Evolutionary conservation across 1,284 basidiomycete species (phyloP), one percentile per base, ranked within the genome.

Genomic region (Heterobasidion parviporum): DNA sequence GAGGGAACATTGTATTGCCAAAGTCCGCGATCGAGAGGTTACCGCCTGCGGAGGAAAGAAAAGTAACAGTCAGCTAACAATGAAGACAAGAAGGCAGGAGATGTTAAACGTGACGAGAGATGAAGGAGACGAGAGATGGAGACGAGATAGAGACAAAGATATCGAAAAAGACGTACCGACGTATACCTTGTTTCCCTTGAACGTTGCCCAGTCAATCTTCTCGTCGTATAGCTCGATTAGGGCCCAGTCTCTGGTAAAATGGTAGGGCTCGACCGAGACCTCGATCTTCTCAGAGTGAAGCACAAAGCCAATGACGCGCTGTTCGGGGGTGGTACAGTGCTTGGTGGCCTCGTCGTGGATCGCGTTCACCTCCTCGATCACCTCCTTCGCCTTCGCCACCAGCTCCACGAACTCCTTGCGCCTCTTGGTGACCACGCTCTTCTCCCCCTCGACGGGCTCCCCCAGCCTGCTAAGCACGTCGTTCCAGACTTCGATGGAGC

Each of bases 171-270:
- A 64, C 63, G 55, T 61, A 64, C 67, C 69, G 58, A 69, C 58
- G 55, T 62, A 71, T 20, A 74, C 57, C 60, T 67, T 61, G 59
- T 74, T 76, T 8, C 73, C 73, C 38, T 58, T 55, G 57, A 72
- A 71, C 15, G 54, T 60, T 3, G 20, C 18, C 64, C 57, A 64
- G 45, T 69, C 63, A 32, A 72, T 57, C 59, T 59, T 67, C 8
- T 66, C 60, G n/a, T 64, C 26, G 61, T 67, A 59, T 6, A 71
- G 56, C 60, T 69, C 63, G 59, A 72, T 64, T 1, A 72, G 53
- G 18, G 65, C 68, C 65, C 68, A 72, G 61, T 72, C 68, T 8
- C 59, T 53, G 16, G 62, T 67, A 54, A 63, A 70, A 20, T 41
- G n/a, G 58, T 62, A 12, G 50, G 63, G 60, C 47, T 54, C 66